A percentile compares a stretch with the other conserved stretches of the same genome.
Evolutionary conservation across 2,329 filamentous ascomycete genomes (phyloP).

Genomic region (Epichloe amarillans): DNA sequence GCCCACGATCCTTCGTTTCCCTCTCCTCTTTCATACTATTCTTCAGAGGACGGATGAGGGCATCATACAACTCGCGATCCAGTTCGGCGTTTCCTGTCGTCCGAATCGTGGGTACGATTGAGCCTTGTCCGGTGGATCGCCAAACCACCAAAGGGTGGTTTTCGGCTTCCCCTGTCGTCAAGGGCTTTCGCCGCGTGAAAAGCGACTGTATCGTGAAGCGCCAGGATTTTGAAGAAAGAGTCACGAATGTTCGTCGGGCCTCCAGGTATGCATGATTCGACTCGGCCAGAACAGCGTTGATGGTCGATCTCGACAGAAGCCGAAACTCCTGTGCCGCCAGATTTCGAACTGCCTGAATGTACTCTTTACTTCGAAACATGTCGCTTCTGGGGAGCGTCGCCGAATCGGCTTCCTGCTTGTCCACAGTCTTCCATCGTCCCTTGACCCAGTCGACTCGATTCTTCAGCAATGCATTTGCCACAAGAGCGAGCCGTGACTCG

Average conservation of each 20-base stretch:
- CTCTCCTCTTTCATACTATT: constrained; percentile 27
- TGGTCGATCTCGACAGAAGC: constrained; percentile 56
- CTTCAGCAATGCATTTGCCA: constrained; percentile 65
- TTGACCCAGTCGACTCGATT: constrained; percentile 57
- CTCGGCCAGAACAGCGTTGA: constrained; percentile 68
- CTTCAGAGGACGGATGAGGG: constrained; percentile 42
- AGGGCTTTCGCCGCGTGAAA: constrained; percentile 50
- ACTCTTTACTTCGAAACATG: constrained; percentile 51
- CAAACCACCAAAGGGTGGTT: constrained; percentile 50
- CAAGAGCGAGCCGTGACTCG: constrained; percentile 62
- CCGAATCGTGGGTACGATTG: constrained; percentile 47
- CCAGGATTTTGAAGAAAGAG: constrained; percentile 62
- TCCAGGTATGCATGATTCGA: constrained; percentile 67
- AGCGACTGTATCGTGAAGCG: constrained; percentile 58
- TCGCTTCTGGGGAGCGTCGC: constrained; percentile 43
- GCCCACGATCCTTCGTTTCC: constrained; percentile 37
- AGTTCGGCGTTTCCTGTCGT: constrained; percentile 52
- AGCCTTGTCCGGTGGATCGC: constrained; percentile 42
- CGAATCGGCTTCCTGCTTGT: constrained; percentile 19
- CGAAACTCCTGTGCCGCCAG: constrained; percentile 64
- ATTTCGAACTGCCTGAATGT: constrained; percentile 55
- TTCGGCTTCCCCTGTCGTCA: constrained; percentile 40
- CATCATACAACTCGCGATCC: constrained; percentile 45
- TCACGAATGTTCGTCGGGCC: constrained; percentile 55
- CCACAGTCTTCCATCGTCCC: constrained; percentile 45